Percentiles rank a stretch among this genome's conserved stretches.
phyloP scores from a whole-genome alignment of 1,139 yeast genomes.

The Sugiyamaella paludigena region DNA sequence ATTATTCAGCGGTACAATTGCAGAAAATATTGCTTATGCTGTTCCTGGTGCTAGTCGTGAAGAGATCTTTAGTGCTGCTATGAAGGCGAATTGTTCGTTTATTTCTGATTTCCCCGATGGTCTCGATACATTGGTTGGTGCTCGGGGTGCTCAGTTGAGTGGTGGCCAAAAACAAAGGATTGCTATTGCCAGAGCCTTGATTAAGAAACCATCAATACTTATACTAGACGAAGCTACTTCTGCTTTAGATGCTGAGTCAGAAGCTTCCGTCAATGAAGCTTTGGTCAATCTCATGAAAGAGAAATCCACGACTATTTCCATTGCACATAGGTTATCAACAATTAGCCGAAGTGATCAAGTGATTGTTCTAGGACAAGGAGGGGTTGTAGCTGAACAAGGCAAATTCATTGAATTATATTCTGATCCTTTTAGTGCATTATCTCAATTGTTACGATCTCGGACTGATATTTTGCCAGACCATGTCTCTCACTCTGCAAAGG shows the following conservation, averaged over 20 bases:
- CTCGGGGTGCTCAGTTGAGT: conserved; percentile 81
- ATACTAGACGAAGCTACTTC: conserved; percentile 82
- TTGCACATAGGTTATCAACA: conserved; percentile 90
- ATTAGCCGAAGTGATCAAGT: conserved; percentile 81
- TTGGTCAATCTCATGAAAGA: conserved; percentile 59
- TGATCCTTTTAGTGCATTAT: conserved; percentile 64
- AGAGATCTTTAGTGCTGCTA: conserved; percentile 69
- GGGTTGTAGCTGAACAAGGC: conserved; percentile 86
- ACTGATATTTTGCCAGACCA: conserved; percentile 37
- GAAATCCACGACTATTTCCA: conserved; percentile 77
- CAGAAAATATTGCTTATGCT: conserved; percentile 84
- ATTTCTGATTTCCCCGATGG: conserved; percentile 74
- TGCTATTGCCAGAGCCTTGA: conserved; percentile 78
- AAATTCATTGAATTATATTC: conserved; percentile 60
- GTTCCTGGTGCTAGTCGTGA: conserved; percentile 54
- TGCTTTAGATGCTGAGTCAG: conserved; percentile 83
- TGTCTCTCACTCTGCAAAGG: conserved; percentile 3
- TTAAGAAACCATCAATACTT: conserved; percentile 67
- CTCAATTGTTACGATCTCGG: conserved; percentile 50
- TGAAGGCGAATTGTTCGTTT: conserved; percentile 77
- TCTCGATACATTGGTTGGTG: conserved; percentile 80
- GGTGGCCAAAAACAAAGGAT: conserved; percentile 87
- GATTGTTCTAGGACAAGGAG: conserved; percentile 72
- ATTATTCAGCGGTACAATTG: conserved; percentile 84
- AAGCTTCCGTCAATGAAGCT: conserved; percentile 72